These are phyloP conservation scores for Botryobasidium botryosum DNA, from an alignment of 768 basidiomycete genomes.

Conservation along the genomic window DNA sequence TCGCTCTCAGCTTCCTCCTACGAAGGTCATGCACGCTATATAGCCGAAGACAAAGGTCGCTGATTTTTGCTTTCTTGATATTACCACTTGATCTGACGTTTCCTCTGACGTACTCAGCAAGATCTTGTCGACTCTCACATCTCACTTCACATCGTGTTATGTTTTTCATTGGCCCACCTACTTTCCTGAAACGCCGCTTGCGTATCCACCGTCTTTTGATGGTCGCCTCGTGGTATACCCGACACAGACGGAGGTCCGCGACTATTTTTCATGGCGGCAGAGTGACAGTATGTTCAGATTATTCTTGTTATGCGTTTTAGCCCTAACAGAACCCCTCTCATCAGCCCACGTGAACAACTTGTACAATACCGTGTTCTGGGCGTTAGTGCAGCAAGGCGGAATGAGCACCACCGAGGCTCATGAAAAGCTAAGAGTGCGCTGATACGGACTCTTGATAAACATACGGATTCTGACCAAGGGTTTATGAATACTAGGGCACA, in stretches of 20 bases:
- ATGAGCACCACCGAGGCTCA: slow-evolving; percentile 69
- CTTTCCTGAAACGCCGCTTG: slow-evolving; percentile 53
- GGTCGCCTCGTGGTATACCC: slow-evolving; percentile 79
- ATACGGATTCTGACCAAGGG: background rate
- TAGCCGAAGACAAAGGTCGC: slow-evolving; percentile 49
- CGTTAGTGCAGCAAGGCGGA: slow-evolving; percentile 70
- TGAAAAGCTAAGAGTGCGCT: slow-evolving; percentile 47
- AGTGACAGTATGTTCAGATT: slow-evolving; percentile 60
- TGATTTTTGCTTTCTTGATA: background rate
- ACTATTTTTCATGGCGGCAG: slow-evolving; percentile 95
- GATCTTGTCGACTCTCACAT: slow-evolving; percentile 66
- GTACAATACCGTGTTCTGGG: slow-evolving; percentile 95
- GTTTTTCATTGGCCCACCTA: slow-evolving; percentile 71
- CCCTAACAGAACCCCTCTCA: background rate
- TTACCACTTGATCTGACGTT: background rate
- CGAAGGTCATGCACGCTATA: slow-evolving; percentile 58
- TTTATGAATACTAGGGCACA: slow-evolving; percentile 44
- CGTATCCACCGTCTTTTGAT: slow-evolving; percentile 86
- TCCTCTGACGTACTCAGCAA: slow-evolving; percentile 32
- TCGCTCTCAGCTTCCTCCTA: slow-evolving; percentile 60
- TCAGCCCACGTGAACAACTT: slow-evolving; percentile 95
- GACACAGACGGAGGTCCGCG: slow-evolving; percentile 46
- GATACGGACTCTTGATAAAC: background rate
- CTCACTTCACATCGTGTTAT: slow-evolving; percentile 81
- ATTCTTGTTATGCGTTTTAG: background rate